Base-by-base conservation (phyloP, 75 land plant genomes). In the Isoetes taiwanensis region DNA sequence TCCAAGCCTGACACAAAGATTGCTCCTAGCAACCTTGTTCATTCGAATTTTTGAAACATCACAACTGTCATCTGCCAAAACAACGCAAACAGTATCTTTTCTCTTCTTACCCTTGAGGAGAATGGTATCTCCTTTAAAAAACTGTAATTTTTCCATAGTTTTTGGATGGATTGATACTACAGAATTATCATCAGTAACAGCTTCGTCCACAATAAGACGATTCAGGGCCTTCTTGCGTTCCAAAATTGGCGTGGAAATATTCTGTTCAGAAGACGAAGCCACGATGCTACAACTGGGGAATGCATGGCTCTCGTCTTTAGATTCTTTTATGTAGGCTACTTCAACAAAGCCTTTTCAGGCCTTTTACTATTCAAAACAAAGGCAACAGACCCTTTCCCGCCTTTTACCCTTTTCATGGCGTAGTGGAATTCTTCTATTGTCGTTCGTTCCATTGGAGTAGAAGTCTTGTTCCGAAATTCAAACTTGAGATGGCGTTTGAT, bases 111-210 rank as follows among this genome's bases (percentile, higher is more conserved):
- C 38, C 38, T 37, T 85, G 30, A 85, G 67, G 9, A 81, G 53
- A 32, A 85, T 71, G 0, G 90, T 86, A 20, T 86, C 91, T 0
- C 86, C 83, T 1, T 83, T 76, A 59, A 86, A 86, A 24, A 86
- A 61, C 67, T 86, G 91, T 23, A 86, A 70, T 60, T 86, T 86
- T 52, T 86, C 86, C 83, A 82, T 82, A 39, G 91, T 82, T 10
- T 77, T 83, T 26, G 79, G 76, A 46, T 86, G 69, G 41, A 86
- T 52, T 1, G 76, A 20, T 16, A 86, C 91, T 2, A 86, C 91
- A 24, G 86, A 86, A 52, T 82, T 86, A 54, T 86, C 91, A 57
- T 86, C 91, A 34, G 82, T 82, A 27, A 77, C 12, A 8, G 86
- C 86, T 28, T 82, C 86, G 54, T 86, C 91, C 28, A 79, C 83